A percentile compares a stretch with the other conserved stretches of the same genome.
Evolutionary conservation across 345 rosid species (phyloP).

Genomic region (Citrus medica): DNA sequence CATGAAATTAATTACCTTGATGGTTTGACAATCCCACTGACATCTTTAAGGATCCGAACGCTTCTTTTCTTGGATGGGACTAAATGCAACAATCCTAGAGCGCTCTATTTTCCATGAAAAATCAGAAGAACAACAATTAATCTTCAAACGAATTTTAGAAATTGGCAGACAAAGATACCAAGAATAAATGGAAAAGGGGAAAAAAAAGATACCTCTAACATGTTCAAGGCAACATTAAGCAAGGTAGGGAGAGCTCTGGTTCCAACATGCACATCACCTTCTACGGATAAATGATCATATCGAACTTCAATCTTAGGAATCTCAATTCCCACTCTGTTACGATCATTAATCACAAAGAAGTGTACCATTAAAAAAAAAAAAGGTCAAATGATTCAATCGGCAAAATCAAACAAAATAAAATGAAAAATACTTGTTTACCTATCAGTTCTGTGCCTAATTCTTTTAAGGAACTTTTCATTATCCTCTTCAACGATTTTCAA

Average conservation of each 20-base stretch:
- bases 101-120: conserved; percentile 31
- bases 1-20: conserved; percentile 42
- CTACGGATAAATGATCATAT: conserved; percentile 53
- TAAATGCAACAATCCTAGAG: conserved; percentile 53
- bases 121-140: neutral
- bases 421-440: conserved; percentile 26
- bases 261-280: conserved; percentile 74
- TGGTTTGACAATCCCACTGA: conserved; percentile 70
- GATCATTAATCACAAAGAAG: neutral
- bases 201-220: conserved; percentile 51
- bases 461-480: conserved; percentile 63
- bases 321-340: conserved; percentile 76
- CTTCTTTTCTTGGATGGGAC: conserved; percentile 72
- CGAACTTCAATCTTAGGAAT: conserved; percentile 83
- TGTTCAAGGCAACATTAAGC: conserved; percentile 55
- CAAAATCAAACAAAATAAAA: neutral
- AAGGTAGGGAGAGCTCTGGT: conserved; percentile 92
- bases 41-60: conserved; percentile 58
- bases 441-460: conserved; percentile 70
- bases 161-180: neutral
- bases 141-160: no score
- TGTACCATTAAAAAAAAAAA: neutral
- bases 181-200: neutral
- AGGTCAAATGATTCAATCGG: neutral
- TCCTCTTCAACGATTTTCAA: conserved; percentile 75